phyloP scores from a whole-genome alignment of 345 rosid species.

The Arabidopsis thaliana region TAIR10.1 NC_003070.9:26496501-26497000 shows the following conservation, averaged over 20 bases:
- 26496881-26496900: slow-evolving; percentile 97
- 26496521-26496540: slow-evolving; percentile 75
- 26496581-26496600: slow-evolving; percentile 72
- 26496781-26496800: slow-evolving; percentile 63
- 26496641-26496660: slow-evolving; percentile 87
- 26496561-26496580: slow-evolving; percentile 79
- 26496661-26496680: slow-evolving; percentile 87
- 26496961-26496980: slow-evolving; percentile 95
- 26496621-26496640: slow-evolving; percentile 76
- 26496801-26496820: slow-evolving; percentile 66
- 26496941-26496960: slow-evolving; percentile 90
- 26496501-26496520: slow-evolving; percentile 81
- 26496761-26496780: slow-evolving; percentile 69
- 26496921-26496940: slow-evolving; percentile 98
- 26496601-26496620: slow-evolving; percentile 77
- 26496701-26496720: slow-evolving; percentile 74
- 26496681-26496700: slow-evolving; percentile 84
- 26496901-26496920: slow-evolving; percentile 89
- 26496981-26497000: slow-evolving; percentile 98
- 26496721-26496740: slow-evolving; percentile 76
- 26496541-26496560: slow-evolving; percentile 84
- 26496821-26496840: slow-evolving; percentile 80
- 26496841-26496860: slow-evolving; percentile 93
- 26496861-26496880: slow-evolving; percentile 94
- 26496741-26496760: slow-evolving; percentile 85